Conservation (phyloP, 805 yeast genomes). For the Hermanozyma aechmeae region DNA sequence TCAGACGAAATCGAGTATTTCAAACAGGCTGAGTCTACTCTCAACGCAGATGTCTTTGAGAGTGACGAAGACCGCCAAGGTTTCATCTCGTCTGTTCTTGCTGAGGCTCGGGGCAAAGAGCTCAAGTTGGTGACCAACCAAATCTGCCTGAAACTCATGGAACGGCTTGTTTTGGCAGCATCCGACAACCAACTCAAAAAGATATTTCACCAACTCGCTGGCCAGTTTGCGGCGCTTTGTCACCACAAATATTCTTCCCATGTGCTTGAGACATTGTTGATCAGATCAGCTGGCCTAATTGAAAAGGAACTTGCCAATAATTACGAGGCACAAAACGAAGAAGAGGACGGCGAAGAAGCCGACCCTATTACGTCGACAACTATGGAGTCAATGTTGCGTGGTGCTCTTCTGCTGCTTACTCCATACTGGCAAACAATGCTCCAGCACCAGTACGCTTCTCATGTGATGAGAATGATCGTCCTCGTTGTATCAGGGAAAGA, state of each 20-base stretch:
- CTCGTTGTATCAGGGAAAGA: conserved; percentile 69
- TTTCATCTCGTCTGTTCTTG: conserved; percentile 70
- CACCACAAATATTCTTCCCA: conserved; percentile 91
- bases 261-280: conserved; percentile 78
- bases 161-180: conserved; percentile 67
- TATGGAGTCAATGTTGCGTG: conserved; percentile 58
- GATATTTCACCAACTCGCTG: conserved; percentile 57
- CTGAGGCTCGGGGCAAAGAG: conserved; percentile 84
- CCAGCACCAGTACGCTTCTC: conserved; percentile 78
- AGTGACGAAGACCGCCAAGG: conserved; percentile 61
- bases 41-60: conserved; percentile 73
- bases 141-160: conserved; percentile 88
- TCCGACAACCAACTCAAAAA: conserved; percentile 55
- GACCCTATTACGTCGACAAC: conserved; percentile 32
- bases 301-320: conserved; percentile 56
- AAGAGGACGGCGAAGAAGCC: conserved; percentile 23
- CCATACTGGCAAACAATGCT: conserved; percentile 54
- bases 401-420: conserved; percentile 57
- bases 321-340: conserved; percentile 20
- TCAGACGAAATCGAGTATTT: conserved; percentile 81
- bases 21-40: conserved; percentile 82
- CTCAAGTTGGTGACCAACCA: conserved; percentile 88
- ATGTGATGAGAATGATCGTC: conserved; percentile 66
- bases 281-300: conserved; percentile 61
- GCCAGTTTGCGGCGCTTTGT: conserved; percentile 68